Percentiles rank a stretch among this genome's conserved stretches.
Evolutionary conservation across 2,329 filamentous ascomycete genomes (phyloP).

Genomic region (Mollisiaceae sp.): DNA sequence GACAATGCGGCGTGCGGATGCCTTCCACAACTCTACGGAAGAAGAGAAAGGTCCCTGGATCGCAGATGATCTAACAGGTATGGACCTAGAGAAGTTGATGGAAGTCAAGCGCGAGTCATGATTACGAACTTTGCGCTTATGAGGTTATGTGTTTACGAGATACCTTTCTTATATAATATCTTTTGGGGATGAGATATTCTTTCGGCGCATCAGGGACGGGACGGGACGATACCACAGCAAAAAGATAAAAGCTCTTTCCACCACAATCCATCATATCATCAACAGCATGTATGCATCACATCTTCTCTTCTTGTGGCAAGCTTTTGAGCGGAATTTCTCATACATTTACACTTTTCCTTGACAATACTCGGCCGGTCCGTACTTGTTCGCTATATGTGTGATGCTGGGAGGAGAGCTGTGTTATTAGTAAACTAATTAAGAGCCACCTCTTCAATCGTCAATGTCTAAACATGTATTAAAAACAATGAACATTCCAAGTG

Average conservation of each 20-base stretch:
- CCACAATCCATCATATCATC: constrained; percentile 18
- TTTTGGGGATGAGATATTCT: constrained; percentile 22
- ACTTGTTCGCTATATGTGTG: constrained; percentile 10
- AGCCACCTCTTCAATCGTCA: constrained; percentile 17
- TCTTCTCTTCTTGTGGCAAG: constrained; percentile 9
- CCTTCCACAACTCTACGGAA: constrained; percentile 77
- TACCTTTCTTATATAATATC: constrained; percentile 29
- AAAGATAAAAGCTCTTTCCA: constrained; percentile 35
- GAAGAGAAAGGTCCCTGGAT: constrained; percentile 90
- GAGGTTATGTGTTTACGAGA: constrained; percentile 34
- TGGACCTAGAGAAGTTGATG: constrained; percentile 65
- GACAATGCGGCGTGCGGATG: constrained; percentile 86
- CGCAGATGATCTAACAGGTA: constrained; percentile 70
- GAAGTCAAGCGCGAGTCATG: constrained; percentile 44
- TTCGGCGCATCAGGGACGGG: constrained; percentile 23
- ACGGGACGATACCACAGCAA: constrained; percentile 35
- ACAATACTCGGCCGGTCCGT: constrained; percentile 30
- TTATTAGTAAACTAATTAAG: constrained; percentile 34
- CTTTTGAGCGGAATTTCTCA: constrained; percentile 20
- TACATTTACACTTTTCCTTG: constrained; percentile 12
- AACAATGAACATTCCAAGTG: background rate
- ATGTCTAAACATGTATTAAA: background rate
- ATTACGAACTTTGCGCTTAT: constrained; percentile 3
- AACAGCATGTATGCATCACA: constrained; percentile 29
- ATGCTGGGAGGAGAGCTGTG: constrained; percentile 11